Base-by-base conservation (phyloP, 108 stramenopile species). In the Cyclostephanos tholiformis region DNA sequence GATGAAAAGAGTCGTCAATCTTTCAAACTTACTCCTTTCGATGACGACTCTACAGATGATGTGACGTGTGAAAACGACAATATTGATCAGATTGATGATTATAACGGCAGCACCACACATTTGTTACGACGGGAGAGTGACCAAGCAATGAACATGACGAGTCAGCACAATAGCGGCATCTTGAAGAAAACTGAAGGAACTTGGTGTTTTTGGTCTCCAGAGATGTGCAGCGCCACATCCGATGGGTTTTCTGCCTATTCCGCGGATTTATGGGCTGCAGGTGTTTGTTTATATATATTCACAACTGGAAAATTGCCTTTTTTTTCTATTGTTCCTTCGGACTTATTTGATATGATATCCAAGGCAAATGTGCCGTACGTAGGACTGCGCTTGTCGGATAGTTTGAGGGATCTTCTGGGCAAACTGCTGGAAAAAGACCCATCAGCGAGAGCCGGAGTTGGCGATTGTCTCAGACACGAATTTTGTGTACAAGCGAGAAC, bases 231-330 rank as follows among this genome's bases (percentile, higher is more conserved):
- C 43, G 16, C 50, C 14, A 35, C 82, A 26, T 77, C 72, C 13
- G 48, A 67, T 13, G 75, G 71, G 0, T 96, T 94, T 79, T 95
- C 95, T 29, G 92, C 88, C 0, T 95, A 91, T 73, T 86, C 91
- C 11, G 89, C 91, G n/a, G 96, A 97, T 49, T 71, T 94, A 36
- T 97, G 96, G 96, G 94, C 96, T 4, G 94, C 93, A 9, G 96
- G 96, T 26, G 76, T 97, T 27, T 95, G 94, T 60, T 76, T 95
- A 16, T 92, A 85, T 58, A 94, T 97, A 63, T 97, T 97, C 71
- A 87, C 89, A 0, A 90, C 94, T 2, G 94, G 93, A 10, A 67
- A 56, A 46, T 56, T 97, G 17, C 96, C 96, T 19, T 97, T 97
- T 62, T 97, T 87, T 77, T 87, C 86, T 14, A 77, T 88, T 25